These are phyloP conservation scores for Clarireedia monteithiana DNA, from an alignment of 2,329 filamentous ascomycete genomes.

Conservation along the genomic window DNA sequence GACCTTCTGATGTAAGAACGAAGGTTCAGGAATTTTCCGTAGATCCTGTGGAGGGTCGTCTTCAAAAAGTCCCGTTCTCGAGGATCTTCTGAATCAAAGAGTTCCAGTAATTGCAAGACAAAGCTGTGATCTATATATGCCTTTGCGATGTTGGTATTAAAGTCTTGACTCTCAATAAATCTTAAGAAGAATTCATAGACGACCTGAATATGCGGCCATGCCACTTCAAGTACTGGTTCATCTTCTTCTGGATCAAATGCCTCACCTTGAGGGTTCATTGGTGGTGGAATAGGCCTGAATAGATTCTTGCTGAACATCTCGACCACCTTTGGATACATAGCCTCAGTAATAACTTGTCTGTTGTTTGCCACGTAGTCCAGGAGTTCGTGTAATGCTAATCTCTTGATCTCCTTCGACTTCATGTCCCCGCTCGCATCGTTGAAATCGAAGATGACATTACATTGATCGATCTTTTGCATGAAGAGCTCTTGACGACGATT, in stretches of 20 bases:
- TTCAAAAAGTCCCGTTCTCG: conserved; percentile 96
- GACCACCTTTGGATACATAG: conserved; percentile 97
- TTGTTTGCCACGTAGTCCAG: conserved; percentile 99
- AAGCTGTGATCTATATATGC: conserved; percentile 98
- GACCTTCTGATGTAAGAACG: conserved; percentile 95
- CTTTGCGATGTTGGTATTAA: conserved; percentile 99
- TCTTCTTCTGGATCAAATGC: conserved; percentile 98
- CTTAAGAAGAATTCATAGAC: conserved; percentile 99
- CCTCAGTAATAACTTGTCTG: conserved; percentile 94
- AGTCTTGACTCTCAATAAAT: conserved; percentile 98
- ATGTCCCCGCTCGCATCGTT: conserved; percentile 97
- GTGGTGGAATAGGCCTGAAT: conserved; percentile 92
- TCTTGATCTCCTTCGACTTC: conserved; percentile 99
- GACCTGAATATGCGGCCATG: conserved; percentile 98
- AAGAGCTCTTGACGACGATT: conserved; percentile 93
- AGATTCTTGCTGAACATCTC: conserved; percentile 99
- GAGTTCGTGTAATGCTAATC: conserved; percentile 87
- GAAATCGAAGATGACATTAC: conserved; percentile 99
- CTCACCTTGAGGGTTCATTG: conserved; percentile 95
- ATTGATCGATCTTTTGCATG: conserved; percentile 99
- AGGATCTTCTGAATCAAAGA: conserved; percentile 97
- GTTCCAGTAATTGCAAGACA: conserved; percentile 89
- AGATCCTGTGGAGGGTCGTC: conserved; percentile 95
- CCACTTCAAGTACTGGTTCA: conserved; percentile 93
- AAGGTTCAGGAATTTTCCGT: conserved; percentile 97